Evolutionary conservation across 495 filamentous ascomycete genomes (phyloP).

Genomic region (Aspergillus sclerotiicarbonarius): DNA sequence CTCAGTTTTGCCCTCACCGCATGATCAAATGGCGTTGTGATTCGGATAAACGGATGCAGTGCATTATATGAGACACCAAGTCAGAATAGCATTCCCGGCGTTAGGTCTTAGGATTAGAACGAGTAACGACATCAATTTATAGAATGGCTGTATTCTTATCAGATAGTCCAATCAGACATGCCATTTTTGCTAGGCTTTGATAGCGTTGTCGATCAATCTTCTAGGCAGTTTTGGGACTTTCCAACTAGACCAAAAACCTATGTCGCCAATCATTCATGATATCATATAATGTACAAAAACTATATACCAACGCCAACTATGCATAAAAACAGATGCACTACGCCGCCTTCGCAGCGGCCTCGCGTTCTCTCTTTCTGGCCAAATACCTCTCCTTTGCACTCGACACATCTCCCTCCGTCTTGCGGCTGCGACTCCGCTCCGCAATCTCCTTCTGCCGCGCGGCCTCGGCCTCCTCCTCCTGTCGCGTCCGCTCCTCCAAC

Average conservation of each 20-base stretch:
- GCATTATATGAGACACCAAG: too few species aligned
- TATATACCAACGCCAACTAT: too few species aligned
- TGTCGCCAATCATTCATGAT: too few species aligned
- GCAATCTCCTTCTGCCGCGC: slow-evolving; percentile 65
- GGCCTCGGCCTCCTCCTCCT: slow-evolving; percentile 73
- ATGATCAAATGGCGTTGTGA: slow-evolving; percentile 16
- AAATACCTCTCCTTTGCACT: slow-evolving; percentile 87
- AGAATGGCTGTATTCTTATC: too few species aligned
- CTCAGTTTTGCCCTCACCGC: slow-evolving; percentile 82
- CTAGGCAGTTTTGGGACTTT: too few species aligned
- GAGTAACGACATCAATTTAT: too few species aligned
- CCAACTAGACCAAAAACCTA: too few species aligned
- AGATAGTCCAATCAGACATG: too few species aligned
- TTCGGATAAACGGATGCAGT: background rate
- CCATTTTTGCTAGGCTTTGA: too few species aligned
- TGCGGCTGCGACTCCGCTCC: slow-evolving; percentile 67
- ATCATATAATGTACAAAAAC: background rate
- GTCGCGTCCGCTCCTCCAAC: slow-evolving; percentile 69
- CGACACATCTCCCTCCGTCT: slow-evolving; percentile 76
- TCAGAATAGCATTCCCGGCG: too few species aligned
- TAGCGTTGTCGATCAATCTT: too few species aligned
- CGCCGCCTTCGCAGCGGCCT: slow-evolving; percentile 44
- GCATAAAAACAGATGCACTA: background rate
- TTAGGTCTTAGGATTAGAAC: too few species aligned
- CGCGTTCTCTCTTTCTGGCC: slow-evolving; percentile 74